Conservation (phyloP, 2,329 filamentous ascomycete species). For the Gnomoniopsis sp. region DNA sequence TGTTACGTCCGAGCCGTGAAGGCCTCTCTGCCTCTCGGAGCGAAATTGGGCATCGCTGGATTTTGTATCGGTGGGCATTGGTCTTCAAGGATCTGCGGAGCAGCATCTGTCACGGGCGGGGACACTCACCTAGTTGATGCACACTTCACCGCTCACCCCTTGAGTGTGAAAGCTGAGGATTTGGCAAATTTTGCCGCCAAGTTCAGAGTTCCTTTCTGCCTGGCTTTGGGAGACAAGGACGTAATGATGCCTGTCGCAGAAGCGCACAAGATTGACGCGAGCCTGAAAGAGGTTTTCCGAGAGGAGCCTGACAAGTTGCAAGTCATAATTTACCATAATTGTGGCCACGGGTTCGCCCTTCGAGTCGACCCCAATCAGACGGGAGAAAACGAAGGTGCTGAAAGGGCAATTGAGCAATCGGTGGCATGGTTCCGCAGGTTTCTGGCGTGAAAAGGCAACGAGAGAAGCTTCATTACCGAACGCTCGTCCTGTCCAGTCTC, state of each 20-base stretch:
- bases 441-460: slow-evolving; percentile 6
- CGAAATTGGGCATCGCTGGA: slow-evolving; percentile 33
- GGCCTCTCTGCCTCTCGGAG: slow-evolving; percentile 23
- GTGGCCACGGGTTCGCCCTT: slow-evolving; percentile 26
- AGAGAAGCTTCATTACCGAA: no score
- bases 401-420: slow-evolving; percentile 14
- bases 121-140: slow-evolving; percentile 31
- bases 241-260: slow-evolving; percentile 13
- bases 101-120: slow-evolving; percentile 15
- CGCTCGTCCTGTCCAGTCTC: no score
- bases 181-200: slow-evolving; percentile 21
- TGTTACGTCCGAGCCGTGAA: slow-evolving; percentile 28
- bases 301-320: slow-evolving; percentile 12
- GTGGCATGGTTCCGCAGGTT: slow-evolving; percentile 14
- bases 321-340: slow-evolving; percentile 19
- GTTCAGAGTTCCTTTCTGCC: slow-evolving; percentile 20
- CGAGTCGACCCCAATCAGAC: slow-evolving; percentile 19
- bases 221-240: slow-evolving; percentile 24
- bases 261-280: slow-evolving; percentile 15
- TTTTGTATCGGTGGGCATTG: slow-evolving; percentile 41
- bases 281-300: slow-evolving; percentile 17
- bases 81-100: slow-evolving; percentile 27
- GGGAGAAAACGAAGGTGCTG: slow-evolving; percentile 7
- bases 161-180: slow-evolving; percentile 30
- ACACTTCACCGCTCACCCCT: slow-evolving; percentile 34